Base-by-base conservation (phyloP, 1,284 basidiomycete species). In the Moesziomyces sp. region DNA sequence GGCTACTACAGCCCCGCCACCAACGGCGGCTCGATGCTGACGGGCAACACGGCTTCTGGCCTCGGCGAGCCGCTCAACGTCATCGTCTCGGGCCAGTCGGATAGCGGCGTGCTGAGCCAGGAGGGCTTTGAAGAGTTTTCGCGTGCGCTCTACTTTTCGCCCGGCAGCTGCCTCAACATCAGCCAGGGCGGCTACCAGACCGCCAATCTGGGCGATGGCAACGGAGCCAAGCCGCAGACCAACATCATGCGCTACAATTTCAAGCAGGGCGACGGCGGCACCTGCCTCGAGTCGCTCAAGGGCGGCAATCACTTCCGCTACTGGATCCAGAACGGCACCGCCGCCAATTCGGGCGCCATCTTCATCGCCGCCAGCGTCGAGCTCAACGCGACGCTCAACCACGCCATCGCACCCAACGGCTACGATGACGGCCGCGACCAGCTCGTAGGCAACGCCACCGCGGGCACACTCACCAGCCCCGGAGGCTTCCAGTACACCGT, bases 221-320 rank as follows among this genome's bases (percentile, higher is more conserved):
- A 63, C 58, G 83, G 81, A 3, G 33, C 19, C 45, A 45, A 52
- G 18, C 58, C 69, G 30, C 82, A 84, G 59, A 77, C 72, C 46
- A 79, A 77, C 52, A 62, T 82, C 21, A 59, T 76, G 57, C 74
- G 82, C 7, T 77, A 71, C 58, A 74, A 77, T 28, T 80, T 57
- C 58, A 68, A 70, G 33, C 60, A 68, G 50, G 70, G 76, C n/a
- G 74, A 77, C 52, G 65, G 66, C 10, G 74, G 75, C 4, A 77
- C 70, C 5, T 79, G 78, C 45, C 48, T 63, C 44, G 75, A 83
- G 53, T 71, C 70, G n/a, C 48, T 82, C 33, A 63, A 76, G 18
- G 81, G 82, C 42, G 82, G 81, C 38, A 83, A 82, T 52, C 82
- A 83, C 52, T 76, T 81, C 54, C 51, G 81, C 11, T 83, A 78